phyloP scores from a whole-genome alignment of 2,329 filamentous ascomycete species.

The Beauveria sp. region DNA sequence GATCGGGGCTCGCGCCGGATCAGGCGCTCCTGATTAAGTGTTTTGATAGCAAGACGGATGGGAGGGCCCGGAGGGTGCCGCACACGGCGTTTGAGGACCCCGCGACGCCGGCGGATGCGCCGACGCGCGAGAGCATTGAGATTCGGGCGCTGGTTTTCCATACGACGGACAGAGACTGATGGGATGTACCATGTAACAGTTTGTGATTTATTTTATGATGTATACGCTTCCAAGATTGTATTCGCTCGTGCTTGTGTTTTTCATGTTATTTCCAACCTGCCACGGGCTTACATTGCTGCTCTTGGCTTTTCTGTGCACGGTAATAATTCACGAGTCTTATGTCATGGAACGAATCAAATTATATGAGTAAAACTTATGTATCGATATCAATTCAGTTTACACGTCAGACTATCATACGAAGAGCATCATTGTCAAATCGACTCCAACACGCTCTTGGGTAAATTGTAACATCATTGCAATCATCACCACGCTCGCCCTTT shows the following conservation, averaged over 20 bases:
- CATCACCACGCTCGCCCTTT: neutral
- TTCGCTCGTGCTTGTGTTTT: neutral
- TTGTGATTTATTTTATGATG: neutral
- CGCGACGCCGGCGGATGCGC: conserved; percentile 26
- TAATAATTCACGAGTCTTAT: no score
- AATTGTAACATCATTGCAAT: neutral
- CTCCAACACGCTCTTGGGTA: neutral
- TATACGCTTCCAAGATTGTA: neutral
- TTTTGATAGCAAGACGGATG: conserved; percentile 51
- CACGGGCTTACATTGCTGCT: no score
- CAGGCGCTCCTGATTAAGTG: conserved; percentile 55
- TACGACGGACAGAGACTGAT: conserved; percentile 29
- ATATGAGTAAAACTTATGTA: neutral
- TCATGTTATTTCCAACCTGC: no score
- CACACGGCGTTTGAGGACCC: conserved; percentile 48
- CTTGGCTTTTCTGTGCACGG: no score
- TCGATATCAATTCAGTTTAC: neutral
- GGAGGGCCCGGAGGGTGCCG: conserved; percentile 44
- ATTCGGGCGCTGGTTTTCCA: conserved; percentile 47
- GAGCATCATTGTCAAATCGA: neutral
- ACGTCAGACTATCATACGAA: neutral
- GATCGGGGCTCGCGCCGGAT: conserved; percentile 40
- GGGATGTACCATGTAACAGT: neutral
- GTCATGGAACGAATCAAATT: neutral
- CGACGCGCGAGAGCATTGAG: conserved; percentile 54